phyloP scores from a whole-genome alignment of 805 yeast species.

The Candida morakotiae region DNA sequence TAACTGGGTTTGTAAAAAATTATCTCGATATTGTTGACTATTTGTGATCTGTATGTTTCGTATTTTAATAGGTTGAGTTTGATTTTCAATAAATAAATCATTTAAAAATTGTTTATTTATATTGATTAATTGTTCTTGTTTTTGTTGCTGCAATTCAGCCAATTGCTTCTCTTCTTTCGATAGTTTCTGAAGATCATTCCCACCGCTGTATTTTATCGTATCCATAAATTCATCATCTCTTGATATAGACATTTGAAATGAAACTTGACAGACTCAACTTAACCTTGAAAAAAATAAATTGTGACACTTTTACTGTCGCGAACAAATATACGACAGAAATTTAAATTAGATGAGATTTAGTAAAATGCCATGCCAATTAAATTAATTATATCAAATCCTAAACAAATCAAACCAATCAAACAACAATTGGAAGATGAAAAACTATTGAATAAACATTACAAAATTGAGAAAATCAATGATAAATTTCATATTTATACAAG shows the following conservation, averaged over 20 bases:
- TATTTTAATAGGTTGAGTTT: constrained; percentile 39
- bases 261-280: too few relatives aligned
- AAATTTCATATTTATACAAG: constrained; percentile 13
- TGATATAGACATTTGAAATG: constrained; percentile 3
- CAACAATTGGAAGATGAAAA: constrained; percentile 12
- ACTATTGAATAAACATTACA: constrained; percentile 14
- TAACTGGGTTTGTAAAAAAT: constrained; percentile 45
- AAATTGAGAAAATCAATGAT: constrained; percentile 13
- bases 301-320: too few relatives aligned
- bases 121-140: constrained; percentile 26
- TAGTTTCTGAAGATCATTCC: constrained; percentile 6
- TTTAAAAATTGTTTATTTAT: constrained; percentile 32
- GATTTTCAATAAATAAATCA: constrained; percentile 27
- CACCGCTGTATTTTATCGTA: constrained; percentile 8
- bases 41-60: constrained; percentile 47
- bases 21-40: constrained; percentile 41
- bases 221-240: constrained; percentile 18
- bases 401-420: constrained; percentile 17
- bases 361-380: constrained; percentile 10
- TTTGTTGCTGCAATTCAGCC: constrained; percentile 20
- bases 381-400: constrained; percentile 9
- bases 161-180: constrained; percentile 23
- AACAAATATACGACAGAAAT: too few relatives aligned
- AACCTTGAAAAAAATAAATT: too few relatives aligned
- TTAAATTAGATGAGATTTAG: too few relatives aligned